Percentiles rank a stretch among this genome's conserved stretches.
Evolutionary conservation across 2,329 filamentous ascomycete genomes (phyloP).

Genomic region (Penicillium sp.): DNA sequence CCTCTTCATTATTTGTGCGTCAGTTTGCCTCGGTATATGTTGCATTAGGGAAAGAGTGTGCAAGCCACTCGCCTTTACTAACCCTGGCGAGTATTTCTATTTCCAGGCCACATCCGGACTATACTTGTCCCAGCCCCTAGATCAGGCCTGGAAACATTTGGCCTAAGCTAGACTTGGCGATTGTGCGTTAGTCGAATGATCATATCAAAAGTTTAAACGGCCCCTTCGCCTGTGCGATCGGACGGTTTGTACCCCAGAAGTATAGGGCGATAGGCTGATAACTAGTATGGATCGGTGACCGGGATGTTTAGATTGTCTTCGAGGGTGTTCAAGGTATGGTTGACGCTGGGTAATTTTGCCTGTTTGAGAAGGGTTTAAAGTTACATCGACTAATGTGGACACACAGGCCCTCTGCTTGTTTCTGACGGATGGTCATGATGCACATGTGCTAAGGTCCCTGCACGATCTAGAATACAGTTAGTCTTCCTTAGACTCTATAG

Average conservation of each 20-base stretch:
- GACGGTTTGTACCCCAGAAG: background rate
- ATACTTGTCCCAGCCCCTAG: background rate
- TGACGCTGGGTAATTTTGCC: slow-evolving; percentile 9
- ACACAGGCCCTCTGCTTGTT: slow-evolving; percentile 1
- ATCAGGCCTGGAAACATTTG: background rate
- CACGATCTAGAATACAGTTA: background rate
- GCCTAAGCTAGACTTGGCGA: background rate
- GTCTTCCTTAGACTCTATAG: background rate
- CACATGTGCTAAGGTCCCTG: background rate
- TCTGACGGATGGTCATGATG: background rate
- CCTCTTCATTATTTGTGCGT: background rate
- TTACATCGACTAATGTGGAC: slow-evolving; percentile 5
- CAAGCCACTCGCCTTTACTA: background rate
- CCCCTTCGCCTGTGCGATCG: background rate
- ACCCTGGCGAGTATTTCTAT: background rate
- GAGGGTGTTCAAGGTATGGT: background rate
- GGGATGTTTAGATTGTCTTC: background rate
- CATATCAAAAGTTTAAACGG: background rate
- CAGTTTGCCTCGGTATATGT: background rate
- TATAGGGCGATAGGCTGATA: background rate
- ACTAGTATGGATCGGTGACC: slow-evolving; percentile 4
- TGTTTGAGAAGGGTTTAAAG: slow-evolving; percentile 6
- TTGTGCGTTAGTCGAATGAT: background rate
- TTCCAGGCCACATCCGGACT: background rate
- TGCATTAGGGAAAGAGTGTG: background rate